Evolutionary conservation across 108 stramenopile genomes (phyloP), one percentile per base, ranked within the genome.

Genomic region (Chaetoceros muelleri): DNA sequence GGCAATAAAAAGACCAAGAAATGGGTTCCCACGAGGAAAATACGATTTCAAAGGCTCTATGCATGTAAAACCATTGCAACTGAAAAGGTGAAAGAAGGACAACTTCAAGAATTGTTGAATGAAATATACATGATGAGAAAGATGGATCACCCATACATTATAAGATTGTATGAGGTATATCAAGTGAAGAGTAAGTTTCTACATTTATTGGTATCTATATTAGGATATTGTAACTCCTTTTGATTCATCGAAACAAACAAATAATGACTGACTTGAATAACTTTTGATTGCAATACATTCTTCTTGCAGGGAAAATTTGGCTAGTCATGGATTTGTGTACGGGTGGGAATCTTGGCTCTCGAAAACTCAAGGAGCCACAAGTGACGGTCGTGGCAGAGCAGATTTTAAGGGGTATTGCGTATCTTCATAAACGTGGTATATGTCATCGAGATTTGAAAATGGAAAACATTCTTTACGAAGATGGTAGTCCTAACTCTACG

Each of bases 391-490:
- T 84, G 27, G 63, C 86, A 44, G 65, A 66, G 22, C 75, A 85
- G 61, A 57, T 90, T 27, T 69, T 81, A 8, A 52, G 69, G 52
- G 89, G 83, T 19, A 52, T 90, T 19, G 56, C 50, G 18, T 87
- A 86, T 55, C 58, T 90, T 52, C 89, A 90, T 62, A 53, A 64
- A 24, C 62, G 73, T 45, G 74, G 78, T 2, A 65, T 90, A 18
- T 58, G 64, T 2, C 89, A 90, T 53, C 72, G 89, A 25, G 89
- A 90, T 50, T 54, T 90, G 26, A 90, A 90, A 59, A 79, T 86
- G 0, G 89, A 90, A 54, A 90, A 90, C 30, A 55, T 75, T 2
- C 23, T 75, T 29, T 75, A 70, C 40, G 76, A 74, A 53, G 66
- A 59, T 48, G 21, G 48, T 44, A 28, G 44, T 52, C 57, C 65